Evolutionary conservation across 2,329 filamentous ascomycete genomes (phyloP).

Genomic region (Chalaropsis ovoidea): DNA sequence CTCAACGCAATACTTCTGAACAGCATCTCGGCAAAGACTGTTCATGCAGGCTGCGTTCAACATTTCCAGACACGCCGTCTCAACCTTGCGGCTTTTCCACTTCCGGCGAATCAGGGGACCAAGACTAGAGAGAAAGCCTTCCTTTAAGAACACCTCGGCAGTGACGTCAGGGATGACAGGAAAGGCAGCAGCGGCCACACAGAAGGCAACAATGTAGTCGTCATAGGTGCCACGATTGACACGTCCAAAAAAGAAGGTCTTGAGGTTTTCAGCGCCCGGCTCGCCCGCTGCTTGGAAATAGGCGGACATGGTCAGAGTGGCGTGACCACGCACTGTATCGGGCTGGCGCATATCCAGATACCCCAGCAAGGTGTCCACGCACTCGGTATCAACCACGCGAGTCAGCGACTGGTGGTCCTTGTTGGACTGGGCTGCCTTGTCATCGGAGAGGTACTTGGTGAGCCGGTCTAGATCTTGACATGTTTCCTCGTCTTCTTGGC

Average conservation of each 20-base stretch:
- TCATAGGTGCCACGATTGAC: conserved; percentile 69
- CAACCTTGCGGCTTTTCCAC: conserved; percentile 76
- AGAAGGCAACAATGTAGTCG: conserved; percentile 84
- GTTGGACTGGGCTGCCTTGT: conserved; percentile 39
- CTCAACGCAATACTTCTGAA: conserved; percentile 71
- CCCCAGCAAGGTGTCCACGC: conserved; percentile 73
- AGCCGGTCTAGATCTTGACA: conserved; percentile 49
- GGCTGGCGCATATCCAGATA: conserved; percentile 77
- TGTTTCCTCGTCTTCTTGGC: conserved; percentile 67
- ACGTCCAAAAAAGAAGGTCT: conserved; percentile 62
- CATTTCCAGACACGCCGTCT: conserved; percentile 77
- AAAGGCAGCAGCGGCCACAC: conserved; percentile 79
- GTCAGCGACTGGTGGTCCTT: conserved; percentile 42
- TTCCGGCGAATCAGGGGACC: conserved; percentile 66
- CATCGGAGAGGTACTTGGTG: conserved; percentile 50
- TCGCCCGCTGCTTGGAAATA: conserved; percentile 70
- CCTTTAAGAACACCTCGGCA: conserved; percentile 70
- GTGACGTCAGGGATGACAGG: conserved; percentile 70
- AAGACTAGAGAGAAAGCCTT: conserved; percentile 72
- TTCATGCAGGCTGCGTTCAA: conserved; percentile 88
- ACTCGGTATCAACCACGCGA: conserved; percentile 58
- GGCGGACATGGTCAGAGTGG: conserved; percentile 69
- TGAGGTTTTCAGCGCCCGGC: conserved; percentile 58
- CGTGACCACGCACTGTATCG: conserved; percentile 64
- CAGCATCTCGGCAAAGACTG: conserved; percentile 66